phyloP scores from a whole-genome alignment of 2,329 filamentous ascomycete genomes.

The Fusarium ramigenum region DNA sequence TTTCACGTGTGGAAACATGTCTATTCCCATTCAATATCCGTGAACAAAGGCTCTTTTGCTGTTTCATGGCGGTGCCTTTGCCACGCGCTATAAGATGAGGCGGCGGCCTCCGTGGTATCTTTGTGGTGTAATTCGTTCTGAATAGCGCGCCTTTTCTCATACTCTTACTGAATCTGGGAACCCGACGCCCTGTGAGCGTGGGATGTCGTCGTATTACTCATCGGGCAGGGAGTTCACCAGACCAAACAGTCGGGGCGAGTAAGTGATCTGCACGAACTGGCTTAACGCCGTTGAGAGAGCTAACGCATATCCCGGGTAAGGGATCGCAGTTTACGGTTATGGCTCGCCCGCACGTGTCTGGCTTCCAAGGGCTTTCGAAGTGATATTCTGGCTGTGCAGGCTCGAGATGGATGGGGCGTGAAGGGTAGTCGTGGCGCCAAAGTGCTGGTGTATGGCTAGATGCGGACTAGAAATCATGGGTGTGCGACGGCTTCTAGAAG shows the following conservation, averaged over 20 bases:
- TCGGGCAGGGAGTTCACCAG: neutral
- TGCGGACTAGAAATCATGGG: neutral
- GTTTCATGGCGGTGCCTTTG: neutral
- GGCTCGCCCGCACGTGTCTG: neutral
- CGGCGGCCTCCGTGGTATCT: neutral
- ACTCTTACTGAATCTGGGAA: slow-evolving; percentile 25
- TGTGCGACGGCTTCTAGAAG: slow-evolving; percentile 15
- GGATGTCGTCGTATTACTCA: slow-evolving; percentile 25
- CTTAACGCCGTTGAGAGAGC: slow-evolving; percentile 18
- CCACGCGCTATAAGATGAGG: slow-evolving; percentile 13
- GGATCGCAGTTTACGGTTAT: slow-evolving; percentile 1
- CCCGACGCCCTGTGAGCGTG: neutral
- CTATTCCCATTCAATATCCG: slow-evolving; percentile 8
- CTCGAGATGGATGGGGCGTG: slow-evolving; percentile 11
- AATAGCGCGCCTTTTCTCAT: neutral
- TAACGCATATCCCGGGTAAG: slow-evolving; percentile 10
- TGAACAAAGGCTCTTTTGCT: neutral
- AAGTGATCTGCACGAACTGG: slow-evolving; percentile 10
- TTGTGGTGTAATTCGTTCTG: neutral
- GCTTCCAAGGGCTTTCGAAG: neutral
- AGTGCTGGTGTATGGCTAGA: neutral
- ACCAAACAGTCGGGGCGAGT: neutral
- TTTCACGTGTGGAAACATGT: slow-evolving; percentile 5
- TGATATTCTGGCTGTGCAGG: neutral
- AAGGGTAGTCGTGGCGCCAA: slow-evolving; percentile 11